Conservation (phyloP, 306 rosid species). For the Echinosophora koreensis region DNA sequence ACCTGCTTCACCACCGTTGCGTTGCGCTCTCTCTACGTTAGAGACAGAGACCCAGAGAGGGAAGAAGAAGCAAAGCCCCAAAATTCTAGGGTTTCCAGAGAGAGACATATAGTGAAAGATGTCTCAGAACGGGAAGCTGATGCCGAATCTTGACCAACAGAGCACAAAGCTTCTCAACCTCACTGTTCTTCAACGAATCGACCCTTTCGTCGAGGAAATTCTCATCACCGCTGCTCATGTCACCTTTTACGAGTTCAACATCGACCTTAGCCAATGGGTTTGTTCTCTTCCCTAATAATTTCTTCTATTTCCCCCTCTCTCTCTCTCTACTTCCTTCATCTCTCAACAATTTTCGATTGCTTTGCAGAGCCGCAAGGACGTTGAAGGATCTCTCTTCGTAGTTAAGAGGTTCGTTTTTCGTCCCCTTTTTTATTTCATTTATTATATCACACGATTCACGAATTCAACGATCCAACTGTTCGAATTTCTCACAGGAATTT, state of each 20-base stretch:
- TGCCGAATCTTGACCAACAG: constrained; percentile 70
- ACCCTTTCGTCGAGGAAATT: constrained; percentile 67
- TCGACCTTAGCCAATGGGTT: constrained; percentile 72
- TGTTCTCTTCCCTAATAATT: background rate
- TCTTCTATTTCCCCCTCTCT: background rate
- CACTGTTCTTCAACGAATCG: constrained; percentile 69
- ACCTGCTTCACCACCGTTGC: constrained; percentile 39
- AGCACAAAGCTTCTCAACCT: constrained; percentile 71
- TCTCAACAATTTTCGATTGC: constrained; percentile 26
- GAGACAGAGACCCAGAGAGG: background rate
- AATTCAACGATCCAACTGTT: constrained; percentile 19
- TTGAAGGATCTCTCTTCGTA: constrained; percentile 72
- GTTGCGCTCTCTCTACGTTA: constrained; percentile 18
- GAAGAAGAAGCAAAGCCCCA: constrained; percentile 36
- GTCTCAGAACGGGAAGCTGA: constrained; percentile 69
- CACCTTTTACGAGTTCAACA: constrained; percentile 69
- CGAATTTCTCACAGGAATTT: background rate
- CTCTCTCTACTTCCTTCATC: background rate
- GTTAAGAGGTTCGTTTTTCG: constrained; percentile 56
- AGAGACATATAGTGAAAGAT: constrained; percentile 2
- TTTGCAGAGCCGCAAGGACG: constrained; percentile 68
- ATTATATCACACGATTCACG: background rate
- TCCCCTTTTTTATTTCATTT: too few species aligned
- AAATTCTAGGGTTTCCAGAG: constrained; percentile 46
- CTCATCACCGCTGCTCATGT: constrained; percentile 73